A percentile compares a stretch with the other conserved stretches of the same genome.
These are phyloP conservation scores for Lentinula boryana DNA, from an alignment of 768 basidiomycete species.

Conservation along the genomic window DNA sequence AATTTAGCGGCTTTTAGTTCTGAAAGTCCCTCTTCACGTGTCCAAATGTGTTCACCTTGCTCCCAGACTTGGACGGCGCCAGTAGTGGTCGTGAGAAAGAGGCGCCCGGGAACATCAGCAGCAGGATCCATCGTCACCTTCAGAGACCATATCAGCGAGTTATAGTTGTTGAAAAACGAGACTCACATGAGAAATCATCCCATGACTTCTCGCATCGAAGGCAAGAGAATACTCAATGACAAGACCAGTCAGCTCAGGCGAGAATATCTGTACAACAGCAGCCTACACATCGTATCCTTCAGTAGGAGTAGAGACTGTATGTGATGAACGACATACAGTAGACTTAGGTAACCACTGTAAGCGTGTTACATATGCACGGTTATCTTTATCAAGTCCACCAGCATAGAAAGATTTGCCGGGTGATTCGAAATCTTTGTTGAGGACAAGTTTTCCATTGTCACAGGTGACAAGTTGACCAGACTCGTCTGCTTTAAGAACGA, in stretches of 20 bases:
- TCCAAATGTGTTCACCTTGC: constrained; percentile 58
- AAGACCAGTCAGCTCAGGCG: constrained; percentile 38
- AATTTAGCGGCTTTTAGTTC: constrained; percentile 59
- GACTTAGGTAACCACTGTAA: constrained; percentile 57
- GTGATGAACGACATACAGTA: constrained; percentile 18
- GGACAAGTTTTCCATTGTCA: constrained; percentile 32
- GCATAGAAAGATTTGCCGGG: constrained; percentile 48
- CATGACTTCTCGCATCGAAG: constrained; percentile 62
- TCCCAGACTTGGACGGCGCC: constrained; percentile 77
- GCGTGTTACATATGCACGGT: constrained; percentile 51
- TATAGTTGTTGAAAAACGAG: background rate
- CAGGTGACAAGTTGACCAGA: constrained; percentile 50
- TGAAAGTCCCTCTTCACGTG: constrained; percentile 74
- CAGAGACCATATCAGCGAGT: background rate
- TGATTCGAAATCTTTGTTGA: constrained; percentile 54
- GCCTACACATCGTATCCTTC: constrained; percentile 29
- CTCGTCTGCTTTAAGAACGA: constrained; percentile 54
- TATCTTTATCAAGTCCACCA: constrained; percentile 46
- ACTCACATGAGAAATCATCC: constrained; percentile 60
- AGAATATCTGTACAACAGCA: constrained; percentile 48
- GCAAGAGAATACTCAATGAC: constrained; percentile 51
- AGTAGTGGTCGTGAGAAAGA: constrained; percentile 64
- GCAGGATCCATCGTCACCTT: constrained; percentile 51
- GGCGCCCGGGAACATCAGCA: constrained; percentile 32
- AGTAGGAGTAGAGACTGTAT: background rate